These are phyloP conservation scores for Guillardia theta DNA, from an alignment of 78 protist genomes.

Conservation along the genomic window DNA sequence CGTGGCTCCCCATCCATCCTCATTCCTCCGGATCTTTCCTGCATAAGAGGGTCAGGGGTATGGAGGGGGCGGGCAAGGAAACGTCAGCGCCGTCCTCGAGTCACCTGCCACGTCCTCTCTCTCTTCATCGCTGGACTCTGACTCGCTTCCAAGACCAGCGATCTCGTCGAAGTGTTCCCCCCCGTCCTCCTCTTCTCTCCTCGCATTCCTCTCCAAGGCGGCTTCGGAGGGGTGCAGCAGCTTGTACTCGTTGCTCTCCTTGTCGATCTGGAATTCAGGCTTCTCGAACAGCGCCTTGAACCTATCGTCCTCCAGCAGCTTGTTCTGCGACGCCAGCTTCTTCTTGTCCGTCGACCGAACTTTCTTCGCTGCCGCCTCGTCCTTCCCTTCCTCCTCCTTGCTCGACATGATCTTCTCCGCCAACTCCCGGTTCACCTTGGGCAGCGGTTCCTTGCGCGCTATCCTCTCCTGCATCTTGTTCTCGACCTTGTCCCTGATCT, in stretches of 20 bases:
- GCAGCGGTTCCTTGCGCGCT: neutral
- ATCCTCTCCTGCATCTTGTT: neutral
- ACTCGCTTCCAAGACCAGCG: neutral
- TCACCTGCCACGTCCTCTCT: no score
- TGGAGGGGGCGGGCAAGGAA: no score
- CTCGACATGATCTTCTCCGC: neutral
- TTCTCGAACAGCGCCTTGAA: neutral
- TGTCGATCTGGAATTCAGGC: slow-evolving; percentile 6
- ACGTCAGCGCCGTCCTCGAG: no score
- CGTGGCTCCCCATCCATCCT: no score
- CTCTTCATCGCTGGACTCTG: neutral
- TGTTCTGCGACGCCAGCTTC: neutral
- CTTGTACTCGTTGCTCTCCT: neutral
- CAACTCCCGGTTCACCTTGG: neutral
- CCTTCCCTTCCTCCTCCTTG: neutral
- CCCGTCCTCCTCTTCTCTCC: neutral
- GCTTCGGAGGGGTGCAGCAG: neutral
- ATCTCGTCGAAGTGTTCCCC: neutral
- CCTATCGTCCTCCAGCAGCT: neutral
- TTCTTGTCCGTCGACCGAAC: neutral
- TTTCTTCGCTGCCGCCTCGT: neutral
- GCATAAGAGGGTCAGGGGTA: no score
- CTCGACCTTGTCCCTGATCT: neutral
- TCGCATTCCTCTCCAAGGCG: neutral
- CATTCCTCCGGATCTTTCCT: no score